A percentile compares a stretch with the other conserved stretches of the same genome.
phyloP scores from a whole-genome alignment of 73 alveolate species.

The Paramecium biaurelia region DNA sequence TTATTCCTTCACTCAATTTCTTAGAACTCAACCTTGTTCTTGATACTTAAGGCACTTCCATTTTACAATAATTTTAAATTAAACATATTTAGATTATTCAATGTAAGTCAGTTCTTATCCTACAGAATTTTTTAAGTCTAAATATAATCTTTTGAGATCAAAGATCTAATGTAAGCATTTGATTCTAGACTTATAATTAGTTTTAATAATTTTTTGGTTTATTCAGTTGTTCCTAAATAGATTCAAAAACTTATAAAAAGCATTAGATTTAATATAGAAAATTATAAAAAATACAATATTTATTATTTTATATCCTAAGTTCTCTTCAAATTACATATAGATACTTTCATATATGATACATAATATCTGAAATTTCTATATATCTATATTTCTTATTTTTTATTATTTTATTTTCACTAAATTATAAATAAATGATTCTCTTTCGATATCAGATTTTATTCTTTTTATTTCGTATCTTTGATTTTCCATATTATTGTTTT shows the following conservation, averaged over 20 bases:
- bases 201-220: not conserved
- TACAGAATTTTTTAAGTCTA: not conserved
- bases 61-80: not conserved
- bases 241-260: not conserved
- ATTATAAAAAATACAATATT: too few relatives aligned
- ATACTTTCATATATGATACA: not conserved
- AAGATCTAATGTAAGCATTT: not conserved
- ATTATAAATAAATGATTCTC: not conserved
- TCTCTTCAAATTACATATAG: too few relatives aligned
- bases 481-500: too few relatives aligned
- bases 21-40: conserved; percentile 19
- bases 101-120: not conserved
- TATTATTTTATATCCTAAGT: not conserved
- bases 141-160: not conserved
- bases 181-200: not conserved
- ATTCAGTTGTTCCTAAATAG: not conserved
- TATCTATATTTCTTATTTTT: too few relatives aligned
- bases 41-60: not conserved
- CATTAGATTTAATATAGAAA: not conserved
- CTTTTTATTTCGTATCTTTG: too few relatives aligned
- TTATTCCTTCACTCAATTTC: not conserved
- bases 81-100: not conserved
- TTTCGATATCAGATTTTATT: too few relatives aligned
- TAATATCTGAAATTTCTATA: too few relatives aligned
- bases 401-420: too few relatives aligned